Base-by-base conservation (phyloP, 805 yeast genomes). In the Maudiozyma serrabonitensis region DNA sequence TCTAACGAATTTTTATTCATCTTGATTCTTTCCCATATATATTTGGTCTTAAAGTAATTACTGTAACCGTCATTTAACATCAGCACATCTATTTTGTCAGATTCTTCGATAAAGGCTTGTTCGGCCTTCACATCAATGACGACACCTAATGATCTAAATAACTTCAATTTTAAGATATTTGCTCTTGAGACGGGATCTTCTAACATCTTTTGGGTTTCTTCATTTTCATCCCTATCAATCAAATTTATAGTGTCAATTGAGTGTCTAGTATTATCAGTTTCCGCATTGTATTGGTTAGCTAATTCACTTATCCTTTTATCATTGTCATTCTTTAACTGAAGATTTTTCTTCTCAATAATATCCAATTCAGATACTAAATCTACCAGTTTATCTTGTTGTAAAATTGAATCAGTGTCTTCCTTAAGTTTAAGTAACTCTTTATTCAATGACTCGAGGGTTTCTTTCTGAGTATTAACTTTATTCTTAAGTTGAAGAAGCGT, bases 11-110 rank as follows among this genome's bases (percentile, higher is more conserved):
- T 26, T 19, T 47, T 47, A 23, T 47, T 47, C n/a, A 26, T 49
- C 21, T 45, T 35, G 23, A 51, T 28, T 48, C 76, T 74, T 52
- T 85, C 93, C 95, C 95, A 87, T 32, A 87, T 76, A 60, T 78
- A 83, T 59, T 87, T 86, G 13, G 87, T 76, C 31, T 84, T 75
- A 63, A 84, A 86, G 58, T 75, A 82, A 51, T 81, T 82, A 57
- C 84, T 79, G 53, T 81, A 78, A 51, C 78, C 60, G 46, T 66
- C 70, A 25, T 72, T 75, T 32, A 80, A 73, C 26, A 78, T 74
- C 47, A 84, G 64, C 8, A 77, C 69, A 55, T 75, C 77, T 1
- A 80, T 66, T 26, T 75, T 75, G 26, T 65, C 66, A n/a, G 63
- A 63, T 48, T 73, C 74, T 58, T 78, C 79, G 51, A 82, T 74